Conservation (phyloP, 805 yeast genomes). For the Sugiyamaella smithiae region DNA sequence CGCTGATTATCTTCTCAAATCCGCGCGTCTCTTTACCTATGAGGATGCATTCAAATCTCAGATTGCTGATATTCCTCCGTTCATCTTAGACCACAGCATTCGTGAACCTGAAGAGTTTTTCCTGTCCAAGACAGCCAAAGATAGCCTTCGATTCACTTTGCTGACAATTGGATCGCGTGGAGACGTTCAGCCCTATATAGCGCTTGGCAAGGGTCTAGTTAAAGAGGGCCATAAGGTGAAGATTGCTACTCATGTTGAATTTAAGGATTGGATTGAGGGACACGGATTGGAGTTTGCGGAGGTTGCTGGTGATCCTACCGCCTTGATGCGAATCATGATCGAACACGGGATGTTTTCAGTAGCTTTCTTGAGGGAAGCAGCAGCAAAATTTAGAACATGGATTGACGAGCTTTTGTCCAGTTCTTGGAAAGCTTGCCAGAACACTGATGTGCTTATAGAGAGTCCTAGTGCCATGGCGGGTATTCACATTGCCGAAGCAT, state of each 20-base stretch:
- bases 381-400: conserved; percentile 77
- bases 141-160: conserved; percentile 11
- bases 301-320: conserved; percentile 91
- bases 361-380: conserved; percentile 78
- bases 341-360: conserved; percentile 85
- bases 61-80: conserved; percentile 22
- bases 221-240: conserved; percentile 81
- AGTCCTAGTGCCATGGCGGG: conserved; percentile 98
- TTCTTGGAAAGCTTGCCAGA: conserved; percentile 86
- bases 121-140: conserved; percentile 6
- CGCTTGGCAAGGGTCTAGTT: conserved; percentile 74
- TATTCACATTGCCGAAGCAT: conserved; percentile 89
- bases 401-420: conserved; percentile 65
- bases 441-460: conserved; percentile 78
- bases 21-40: conserved; percentile 61
- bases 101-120: conserved; percentile 8
- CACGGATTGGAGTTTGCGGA: conserved; percentile 67
- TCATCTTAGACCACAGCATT: conserved; percentile 9
- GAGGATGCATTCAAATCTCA: conserved; percentile 53
- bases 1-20: conserved; percentile 35
- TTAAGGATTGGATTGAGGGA: conserved; percentile 65
- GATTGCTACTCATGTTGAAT: conserved; percentile 85
- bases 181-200: conserved; percentile 94
- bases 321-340: conserved; percentile 89
- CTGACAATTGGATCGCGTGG: conserved; percentile 94